Conservation (phyloP, 495 filamentous ascomycete species). For the Neurospora sp. region DNA sequence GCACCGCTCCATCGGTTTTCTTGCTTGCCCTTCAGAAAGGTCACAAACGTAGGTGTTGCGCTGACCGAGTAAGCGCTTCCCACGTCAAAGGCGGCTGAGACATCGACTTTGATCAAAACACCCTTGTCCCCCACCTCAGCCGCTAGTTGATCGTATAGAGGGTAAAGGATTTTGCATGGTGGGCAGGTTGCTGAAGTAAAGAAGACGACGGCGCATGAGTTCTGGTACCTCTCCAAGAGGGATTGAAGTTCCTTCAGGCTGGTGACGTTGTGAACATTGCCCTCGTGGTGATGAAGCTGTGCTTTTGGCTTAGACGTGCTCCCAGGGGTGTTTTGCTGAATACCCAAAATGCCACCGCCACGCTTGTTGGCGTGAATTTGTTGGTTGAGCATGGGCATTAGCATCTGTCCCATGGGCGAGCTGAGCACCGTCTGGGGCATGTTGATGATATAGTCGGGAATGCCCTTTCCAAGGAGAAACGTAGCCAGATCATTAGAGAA, state of each 20-base stretch:
- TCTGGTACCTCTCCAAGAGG: constrained; percentile 46
- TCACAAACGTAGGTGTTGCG: constrained; percentile 85
- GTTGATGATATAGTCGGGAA: constrained; percentile 80
- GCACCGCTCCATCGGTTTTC: constrained; percentile 75
- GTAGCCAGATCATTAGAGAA: constrained; percentile 89
- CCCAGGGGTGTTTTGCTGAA: constrained; percentile 27
- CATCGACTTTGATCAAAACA: constrained; percentile 76
- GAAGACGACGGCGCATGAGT: constrained; percentile 73
- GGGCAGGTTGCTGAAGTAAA: constrained; percentile 84
- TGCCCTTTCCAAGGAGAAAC: constrained; percentile 82
- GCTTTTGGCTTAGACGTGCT: constrained; percentile 23
- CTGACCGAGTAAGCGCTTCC: constrained; percentile 54
- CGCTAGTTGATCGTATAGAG: constrained; percentile 72
- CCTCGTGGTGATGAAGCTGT: constrained; percentile 18
- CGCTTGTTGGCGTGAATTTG: constrained; percentile 60
- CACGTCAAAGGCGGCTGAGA: constrained; percentile 55
- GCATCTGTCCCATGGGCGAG: constrained; percentile 85
- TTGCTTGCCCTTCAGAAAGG: constrained; percentile 67
- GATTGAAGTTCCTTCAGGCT: constrained; percentile 48
- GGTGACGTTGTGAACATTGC: constrained; percentile 25
- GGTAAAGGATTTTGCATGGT: constrained; percentile 78
- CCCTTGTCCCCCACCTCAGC: constrained; percentile 59
- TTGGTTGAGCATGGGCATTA: constrained; percentile 68
- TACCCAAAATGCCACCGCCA: constrained; percentile 39
- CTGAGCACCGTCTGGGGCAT: constrained; percentile 79